These are phyloP conservation scores for Tylopilus balloui DNA, from an alignment of 768 basidiomycete genomes.

Conservation along the genomic window DNA sequence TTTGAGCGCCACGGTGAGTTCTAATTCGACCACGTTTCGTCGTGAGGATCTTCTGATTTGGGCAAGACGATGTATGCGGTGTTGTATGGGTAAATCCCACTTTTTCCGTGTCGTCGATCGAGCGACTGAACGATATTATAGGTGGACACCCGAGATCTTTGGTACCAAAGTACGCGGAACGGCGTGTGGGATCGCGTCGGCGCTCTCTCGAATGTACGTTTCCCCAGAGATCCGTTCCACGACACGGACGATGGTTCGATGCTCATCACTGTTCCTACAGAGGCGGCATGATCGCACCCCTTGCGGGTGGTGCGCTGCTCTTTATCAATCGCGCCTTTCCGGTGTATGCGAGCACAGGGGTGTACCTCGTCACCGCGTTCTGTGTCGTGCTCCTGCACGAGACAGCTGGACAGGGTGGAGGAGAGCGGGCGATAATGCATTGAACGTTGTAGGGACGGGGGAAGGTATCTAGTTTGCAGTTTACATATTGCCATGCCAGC, in stretches of 20 bases:
- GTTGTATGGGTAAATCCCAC: slow-evolving; percentile 52
- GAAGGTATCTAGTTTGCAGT: too few relatives aligned
- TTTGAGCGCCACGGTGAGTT: slow-evolving; percentile 56
- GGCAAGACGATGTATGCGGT: slow-evolving; percentile 79
- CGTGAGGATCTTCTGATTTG: neutral
- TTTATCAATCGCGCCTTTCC: slow-evolving; percentile 65
- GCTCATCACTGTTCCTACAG: slow-evolving; percentile 35
- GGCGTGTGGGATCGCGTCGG: slow-evolving; percentile 83
- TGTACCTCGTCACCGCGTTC: slow-evolving; percentile 59
- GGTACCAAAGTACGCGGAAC: slow-evolving; percentile 83
- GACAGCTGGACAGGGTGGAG: slow-evolving; percentile 36
- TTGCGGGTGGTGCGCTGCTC: slow-evolving; percentile 70
- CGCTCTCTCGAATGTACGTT: slow-evolving; percentile 74
- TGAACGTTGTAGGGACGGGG: neutral
- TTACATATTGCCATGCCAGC: too few relatives aligned
- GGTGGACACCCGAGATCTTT: slow-evolving; percentile 87
- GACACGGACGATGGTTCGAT: neutral
- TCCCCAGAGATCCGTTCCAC: neutral
- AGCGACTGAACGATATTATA: slow-evolving; percentile 4
- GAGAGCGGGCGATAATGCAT: slow-evolving; percentile 20
- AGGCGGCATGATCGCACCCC: slow-evolving; percentile 85
- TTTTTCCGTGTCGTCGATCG: neutral
- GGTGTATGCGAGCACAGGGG: slow-evolving; percentile 67
- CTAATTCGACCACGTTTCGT: neutral
- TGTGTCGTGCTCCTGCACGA: slow-evolving; percentile 61